Evolutionary conservation across 1,284 basidiomycete species (phyloP).

Genomic region (Ustilago xerochloae): DNA sequence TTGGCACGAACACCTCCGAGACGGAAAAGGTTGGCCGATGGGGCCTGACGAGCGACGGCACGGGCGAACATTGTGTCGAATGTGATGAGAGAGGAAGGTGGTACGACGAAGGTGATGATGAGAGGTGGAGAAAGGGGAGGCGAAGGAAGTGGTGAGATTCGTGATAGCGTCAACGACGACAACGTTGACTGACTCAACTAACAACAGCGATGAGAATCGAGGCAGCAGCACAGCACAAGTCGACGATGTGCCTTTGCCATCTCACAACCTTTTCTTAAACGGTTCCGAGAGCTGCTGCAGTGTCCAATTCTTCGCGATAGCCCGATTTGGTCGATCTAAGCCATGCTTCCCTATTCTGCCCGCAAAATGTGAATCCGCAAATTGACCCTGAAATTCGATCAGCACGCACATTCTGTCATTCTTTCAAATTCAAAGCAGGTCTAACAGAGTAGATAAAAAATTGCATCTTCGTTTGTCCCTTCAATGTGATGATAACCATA

Average conservation of each 20-base stretch:
- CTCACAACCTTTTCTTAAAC: not conserved
- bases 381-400: not conserved
- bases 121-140: not conserved
- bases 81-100: not conserved
- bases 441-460: too few relatives aligned
- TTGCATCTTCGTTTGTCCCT: too few relatives aligned
- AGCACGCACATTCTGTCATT: too few relatives aligned
- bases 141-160: too few relatives aligned
- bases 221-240: not conserved
- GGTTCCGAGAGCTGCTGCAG: slow-evolving; percentile 18
- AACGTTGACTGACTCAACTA: not conserved
- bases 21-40: slow-evolving; percentile 7
- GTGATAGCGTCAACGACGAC: not conserved
- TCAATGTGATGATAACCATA: too few relatives aligned
- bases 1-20: slow-evolving; percentile 41
- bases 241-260: not conserved
- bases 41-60: slow-evolving; percentile 10
- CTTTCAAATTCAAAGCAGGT: not conserved
- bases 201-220: not conserved
- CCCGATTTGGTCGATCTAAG: not conserved
- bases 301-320: not conserved
- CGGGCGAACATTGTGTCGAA: slow-evolving; percentile 37
- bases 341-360: slow-evolving; percentile 3
- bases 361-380: not conserved
- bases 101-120: not conserved